Conservation (phyloP, 352 stramenopile genomes). For the Phytophthora melonis region DNA sequence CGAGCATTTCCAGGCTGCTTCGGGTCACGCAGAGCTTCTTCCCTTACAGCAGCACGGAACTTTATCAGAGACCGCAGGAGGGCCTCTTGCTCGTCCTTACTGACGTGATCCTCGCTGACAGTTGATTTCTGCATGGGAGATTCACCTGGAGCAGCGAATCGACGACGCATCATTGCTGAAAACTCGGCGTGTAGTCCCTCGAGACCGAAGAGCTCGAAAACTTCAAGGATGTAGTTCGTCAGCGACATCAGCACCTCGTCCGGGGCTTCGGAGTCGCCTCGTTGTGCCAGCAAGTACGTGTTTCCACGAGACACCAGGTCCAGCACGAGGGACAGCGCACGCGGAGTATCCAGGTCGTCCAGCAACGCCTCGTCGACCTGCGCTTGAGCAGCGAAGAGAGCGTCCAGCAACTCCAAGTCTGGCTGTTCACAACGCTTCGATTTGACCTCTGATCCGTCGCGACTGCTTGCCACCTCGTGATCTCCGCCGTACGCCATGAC, state of each 20-base stretch:
- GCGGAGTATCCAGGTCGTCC: constrained; percentile 92
- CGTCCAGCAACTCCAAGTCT: constrained; percentile 68
- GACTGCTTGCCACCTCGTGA: constrained; percentile 17
- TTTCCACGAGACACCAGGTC: constrained; percentile 77
- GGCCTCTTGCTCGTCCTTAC: constrained; percentile 38
- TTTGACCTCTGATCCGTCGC: constrained; percentile 13
- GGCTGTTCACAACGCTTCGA: constrained; percentile 57
- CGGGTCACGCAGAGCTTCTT: constrained; percentile 62
- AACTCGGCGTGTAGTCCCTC: constrained; percentile 66
- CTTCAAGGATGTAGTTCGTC: constrained; percentile 72
- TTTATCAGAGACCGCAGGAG: constrained; percentile 62
- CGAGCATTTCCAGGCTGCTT: constrained; percentile 45
- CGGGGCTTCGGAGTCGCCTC: constrained; percentile 35
- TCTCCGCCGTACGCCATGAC: constrained; percentile 52
- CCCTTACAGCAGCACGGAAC: constrained; percentile 72
- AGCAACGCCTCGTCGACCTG: constrained; percentile 70
- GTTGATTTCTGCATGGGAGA: constrained; percentile 23
- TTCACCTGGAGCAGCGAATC: constrained; percentile 32
- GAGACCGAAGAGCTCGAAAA: constrained; percentile 76
- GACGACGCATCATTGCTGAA: constrained; percentile 42
- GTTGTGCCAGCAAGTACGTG: constrained; percentile 61
- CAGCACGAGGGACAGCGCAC: constrained; percentile 68
- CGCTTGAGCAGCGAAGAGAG: constrained; percentile 60
- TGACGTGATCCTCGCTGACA: constrained; percentile 10
- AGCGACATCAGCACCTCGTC: constrained; percentile 69